These are phyloP conservation scores for Fusarium sterilihyphosum DNA, from an alignment of 2,329 filamentous ascomycete genomes.

Conservation along the genomic window DNA sequence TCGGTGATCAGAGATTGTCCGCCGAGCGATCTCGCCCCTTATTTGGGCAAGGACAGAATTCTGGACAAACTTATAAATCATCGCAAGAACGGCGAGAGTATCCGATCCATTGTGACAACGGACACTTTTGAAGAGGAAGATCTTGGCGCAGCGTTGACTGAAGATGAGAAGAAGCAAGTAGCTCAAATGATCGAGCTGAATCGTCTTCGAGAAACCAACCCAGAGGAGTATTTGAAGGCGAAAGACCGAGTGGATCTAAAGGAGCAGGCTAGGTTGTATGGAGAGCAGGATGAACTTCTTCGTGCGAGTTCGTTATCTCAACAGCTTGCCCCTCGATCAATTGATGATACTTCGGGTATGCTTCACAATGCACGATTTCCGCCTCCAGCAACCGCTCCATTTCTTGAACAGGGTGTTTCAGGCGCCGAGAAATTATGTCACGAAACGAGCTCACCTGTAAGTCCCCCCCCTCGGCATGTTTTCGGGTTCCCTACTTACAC, in stretches of 20 bases:
- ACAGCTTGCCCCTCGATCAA: conserved; percentile 7
- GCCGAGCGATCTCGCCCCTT: conserved; percentile 62
- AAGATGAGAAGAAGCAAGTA: conserved; percentile 68
- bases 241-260: conserved; percentile 13
- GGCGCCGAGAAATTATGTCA: not conserved
- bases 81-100: conserved; percentile 48
- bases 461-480: not conserved
- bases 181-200: conserved; percentile 51
- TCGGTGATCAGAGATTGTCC: conserved; percentile 63
- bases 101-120: conserved; percentile 70
- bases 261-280: conserved; percentile 11
- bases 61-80: conserved; percentile 60
- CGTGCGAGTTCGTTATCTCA: not conserved
- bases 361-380: not conserved
- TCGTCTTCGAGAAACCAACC: conserved; percentile 47
- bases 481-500: conserved; percentile 2
- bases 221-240: conserved; percentile 44
- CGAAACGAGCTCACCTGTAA: not conserved
- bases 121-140: conserved; percentile 80
- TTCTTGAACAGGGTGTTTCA: not conserved
- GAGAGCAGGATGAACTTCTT: not conserved
- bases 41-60: conserved; percentile 70
- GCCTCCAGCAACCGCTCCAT: not conserved
- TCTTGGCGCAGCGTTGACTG: conserved; percentile 62
- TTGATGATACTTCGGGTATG: conserved; percentile 29